Percentiles rank a stretch among this genome's conserved stretches.
Conservation (phyloP, 202 grass and related monocot genomes). For the Cymbopogon flexuosus region DNA sequence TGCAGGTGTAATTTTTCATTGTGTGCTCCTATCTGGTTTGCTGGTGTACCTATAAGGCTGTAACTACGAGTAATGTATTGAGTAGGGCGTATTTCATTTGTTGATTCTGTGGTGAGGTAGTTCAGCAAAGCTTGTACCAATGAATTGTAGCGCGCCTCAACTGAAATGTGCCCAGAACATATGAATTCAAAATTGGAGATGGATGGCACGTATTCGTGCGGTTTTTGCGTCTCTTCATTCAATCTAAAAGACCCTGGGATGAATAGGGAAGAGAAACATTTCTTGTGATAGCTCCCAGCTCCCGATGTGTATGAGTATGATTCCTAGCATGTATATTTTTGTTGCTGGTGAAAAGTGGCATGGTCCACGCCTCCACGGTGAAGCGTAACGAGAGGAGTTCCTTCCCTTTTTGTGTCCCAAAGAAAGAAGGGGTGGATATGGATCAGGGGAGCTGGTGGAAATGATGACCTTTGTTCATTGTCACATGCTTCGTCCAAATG, state of each 20-base stretch:
- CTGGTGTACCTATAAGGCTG: conserved; percentile 21
- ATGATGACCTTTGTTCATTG: neutral
- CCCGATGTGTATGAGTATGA: neutral
- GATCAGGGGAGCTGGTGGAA: neutral
- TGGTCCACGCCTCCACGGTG: neutral
- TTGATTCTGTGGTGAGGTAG: conserved; percentile 28
- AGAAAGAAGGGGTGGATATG: neutral
- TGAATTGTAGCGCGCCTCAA: neutral
- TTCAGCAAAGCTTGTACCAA: conserved; percentile 21
- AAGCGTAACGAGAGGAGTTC: neutral
- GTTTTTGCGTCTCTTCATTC: neutral
- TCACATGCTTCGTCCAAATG: neutral
- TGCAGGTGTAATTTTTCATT: conserved; percentile 26
- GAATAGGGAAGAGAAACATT: neutral
- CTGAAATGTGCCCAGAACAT: neutral
- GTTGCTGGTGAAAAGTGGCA: neutral
- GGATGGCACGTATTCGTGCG: neutral
- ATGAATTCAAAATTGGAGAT: neutral
- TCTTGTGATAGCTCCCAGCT: neutral
- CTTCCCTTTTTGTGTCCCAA: neutral
- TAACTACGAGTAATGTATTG: conserved; percentile 35
- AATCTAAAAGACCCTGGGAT: too few species aligned
- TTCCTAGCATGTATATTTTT: neutral
- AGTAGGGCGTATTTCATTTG: conserved; percentile 39
- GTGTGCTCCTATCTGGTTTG: conserved; percentile 23